These are phyloP conservation scores for Gaertneriomyces sp. DNA, from an alignment of 192 early-diverging fungal genomes.

Conservation along the genomic window DNA sequence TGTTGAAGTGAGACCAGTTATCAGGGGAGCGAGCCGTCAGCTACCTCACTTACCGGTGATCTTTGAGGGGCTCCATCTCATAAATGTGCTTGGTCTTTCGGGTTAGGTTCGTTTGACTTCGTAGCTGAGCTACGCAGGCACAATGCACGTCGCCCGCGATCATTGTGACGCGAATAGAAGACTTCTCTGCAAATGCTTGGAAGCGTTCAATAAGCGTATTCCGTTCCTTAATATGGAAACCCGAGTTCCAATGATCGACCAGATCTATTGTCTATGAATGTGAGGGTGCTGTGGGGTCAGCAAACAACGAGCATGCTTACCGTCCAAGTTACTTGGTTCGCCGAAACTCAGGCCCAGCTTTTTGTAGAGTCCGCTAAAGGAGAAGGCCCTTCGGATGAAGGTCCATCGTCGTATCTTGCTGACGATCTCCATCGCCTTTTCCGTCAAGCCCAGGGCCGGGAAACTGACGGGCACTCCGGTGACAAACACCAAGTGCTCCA, in stretches of 20 bases:
- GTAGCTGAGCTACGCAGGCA: conserved; percentile 10
- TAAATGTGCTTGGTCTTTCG: conserved; percentile 6
- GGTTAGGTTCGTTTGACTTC: conserved; percentile 4
- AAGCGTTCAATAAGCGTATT: conserved; percentile 60
- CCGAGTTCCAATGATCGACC: conserved; percentile 68
- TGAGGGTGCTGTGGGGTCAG: neutral
- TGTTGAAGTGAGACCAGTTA: neutral
- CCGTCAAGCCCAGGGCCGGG: conserved; percentile 51
- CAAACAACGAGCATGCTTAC: neutral
- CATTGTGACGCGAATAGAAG: conserved; percentile 71
- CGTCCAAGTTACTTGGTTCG: conserved; percentile 19
- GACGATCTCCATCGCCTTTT: conserved; percentile 12
- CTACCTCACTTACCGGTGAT: neutral
- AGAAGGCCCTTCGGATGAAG: conserved; percentile 5
- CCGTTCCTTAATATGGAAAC: conserved; percentile 68
- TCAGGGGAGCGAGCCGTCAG: too few relatives aligned
- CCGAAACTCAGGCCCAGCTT: conserved; percentile 16
- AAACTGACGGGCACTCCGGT: conserved; percentile 73
- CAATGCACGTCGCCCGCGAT: conserved; percentile 76
- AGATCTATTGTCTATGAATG: conserved; percentile 46
- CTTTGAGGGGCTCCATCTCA: conserved; percentile 10
- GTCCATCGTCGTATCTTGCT: conserved; percentile 4
- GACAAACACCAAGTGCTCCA: conserved; percentile 67
- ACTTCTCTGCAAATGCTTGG: conserved; percentile 58
- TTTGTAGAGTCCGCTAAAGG: conserved; percentile 12